These are phyloP conservation scores for Aegilops longissima DNA, from an alignment of 176 grass and related monocot species.

Conservation along the genomic window DNA sequence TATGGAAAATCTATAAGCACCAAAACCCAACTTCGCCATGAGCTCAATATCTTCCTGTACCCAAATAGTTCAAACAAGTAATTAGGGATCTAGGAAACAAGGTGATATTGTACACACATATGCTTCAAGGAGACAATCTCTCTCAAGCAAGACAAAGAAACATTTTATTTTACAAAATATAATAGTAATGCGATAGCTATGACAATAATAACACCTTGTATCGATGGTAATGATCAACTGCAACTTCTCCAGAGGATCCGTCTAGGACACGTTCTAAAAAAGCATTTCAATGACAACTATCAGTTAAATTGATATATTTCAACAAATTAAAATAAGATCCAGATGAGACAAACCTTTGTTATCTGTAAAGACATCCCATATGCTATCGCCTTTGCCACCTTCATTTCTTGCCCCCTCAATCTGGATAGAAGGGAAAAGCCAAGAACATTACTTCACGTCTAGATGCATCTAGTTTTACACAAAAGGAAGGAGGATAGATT, in stretches of 20 bases:
- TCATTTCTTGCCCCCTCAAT: slow-evolving; percentile 88
- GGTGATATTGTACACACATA: neutral
- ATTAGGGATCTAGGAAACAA: slow-evolving; percentile 13
- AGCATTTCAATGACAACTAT: slow-evolving; percentile 21
- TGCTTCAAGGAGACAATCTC: neutral
- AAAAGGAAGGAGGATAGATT: neutral
- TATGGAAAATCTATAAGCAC: slow-evolving; percentile 96
- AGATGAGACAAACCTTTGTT: slow-evolving; percentile 57
- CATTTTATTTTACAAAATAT: neutral
- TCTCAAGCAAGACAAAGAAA: neutral
- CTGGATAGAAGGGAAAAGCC: slow-evolving; percentile 33
- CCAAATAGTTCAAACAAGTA: slow-evolving; percentile 30
- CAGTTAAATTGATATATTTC: slow-evolving; percentile 2
- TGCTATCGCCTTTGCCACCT: slow-evolving; percentile 85
- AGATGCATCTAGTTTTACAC: neutral
- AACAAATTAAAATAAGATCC: neutral
- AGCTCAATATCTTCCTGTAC: slow-evolving; percentile 96
- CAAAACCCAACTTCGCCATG: slow-evolving; percentile 83
- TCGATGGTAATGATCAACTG: slow-evolving; percentile 95
- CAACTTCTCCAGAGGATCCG: slow-evolving; percentile 70
- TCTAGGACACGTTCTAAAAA: slow-evolving; percentile 72
- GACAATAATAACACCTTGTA: slow-evolving; percentile 60
- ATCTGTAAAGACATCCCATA: slow-evolving; percentile 93
- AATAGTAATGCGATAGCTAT: neutral
- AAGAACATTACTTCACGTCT: neutral